Conservation (phyloP, 805 yeast genomes). For the Metschnikowia lochheadii region DNA sequence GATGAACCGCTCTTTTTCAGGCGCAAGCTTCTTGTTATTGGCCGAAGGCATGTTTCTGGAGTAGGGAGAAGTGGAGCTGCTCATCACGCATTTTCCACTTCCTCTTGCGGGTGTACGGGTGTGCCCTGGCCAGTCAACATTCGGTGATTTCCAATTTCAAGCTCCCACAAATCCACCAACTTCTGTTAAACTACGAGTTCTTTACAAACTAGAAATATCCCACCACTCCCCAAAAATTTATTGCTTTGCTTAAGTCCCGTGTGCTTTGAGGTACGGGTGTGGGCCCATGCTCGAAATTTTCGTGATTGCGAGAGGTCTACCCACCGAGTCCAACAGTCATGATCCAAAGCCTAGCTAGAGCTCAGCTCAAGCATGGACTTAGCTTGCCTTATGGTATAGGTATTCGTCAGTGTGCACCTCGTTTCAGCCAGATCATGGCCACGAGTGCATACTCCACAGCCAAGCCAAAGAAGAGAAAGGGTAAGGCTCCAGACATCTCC, state of each 20-base stretch:
- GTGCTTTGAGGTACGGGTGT: slow-evolving; percentile 2
- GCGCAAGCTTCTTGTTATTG: slow-evolving; percentile 54
- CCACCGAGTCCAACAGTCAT: background rate
- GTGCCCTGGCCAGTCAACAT: background rate
- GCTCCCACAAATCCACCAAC: background rate
- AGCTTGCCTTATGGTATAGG: background rate
- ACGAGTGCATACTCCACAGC: slow-evolving; percentile 15
- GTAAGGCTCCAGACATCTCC: slow-evolving; percentile 27
- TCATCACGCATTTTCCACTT: slow-evolving; percentile 2
- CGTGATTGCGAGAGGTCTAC: slow-evolving; percentile 4
- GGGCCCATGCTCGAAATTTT: background rate
- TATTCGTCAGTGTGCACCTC: background rate
- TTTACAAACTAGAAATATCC: no score
- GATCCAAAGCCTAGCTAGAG: slow-evolving; percentile 2
- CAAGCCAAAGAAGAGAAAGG: slow-evolving; percentile 12
- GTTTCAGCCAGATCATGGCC: background rate
- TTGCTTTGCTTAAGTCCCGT: background rate
- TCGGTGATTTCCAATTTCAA: background rate
- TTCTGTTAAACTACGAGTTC: no score
- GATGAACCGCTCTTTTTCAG: slow-evolving; percentile 89
- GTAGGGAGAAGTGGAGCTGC: background rate
- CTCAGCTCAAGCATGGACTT: background rate
- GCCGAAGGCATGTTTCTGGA: slow-evolving; percentile 30
- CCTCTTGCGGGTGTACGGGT: slow-evolving; percentile 5
- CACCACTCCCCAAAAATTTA: no score